Evolutionary conservation across 192 early-diverging fungal species (phyloP).

Genomic region (Coemansia sp.): DNA sequence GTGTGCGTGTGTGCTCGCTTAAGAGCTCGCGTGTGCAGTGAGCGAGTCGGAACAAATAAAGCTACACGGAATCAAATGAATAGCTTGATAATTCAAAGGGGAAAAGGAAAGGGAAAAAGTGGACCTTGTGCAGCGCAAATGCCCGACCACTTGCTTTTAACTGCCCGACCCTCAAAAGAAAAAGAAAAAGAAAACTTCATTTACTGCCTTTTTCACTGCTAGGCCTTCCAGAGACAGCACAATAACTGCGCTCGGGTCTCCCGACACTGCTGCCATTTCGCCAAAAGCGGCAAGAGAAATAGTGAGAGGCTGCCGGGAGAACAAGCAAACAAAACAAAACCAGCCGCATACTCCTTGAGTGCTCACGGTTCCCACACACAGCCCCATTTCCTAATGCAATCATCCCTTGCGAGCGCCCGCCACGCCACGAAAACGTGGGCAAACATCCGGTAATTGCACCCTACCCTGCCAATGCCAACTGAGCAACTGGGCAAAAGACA

Average conservation of each 20-base stretch:
- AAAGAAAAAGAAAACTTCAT: neutral
- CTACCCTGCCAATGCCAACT: neutral
- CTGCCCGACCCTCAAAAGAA: too few relatives aligned
- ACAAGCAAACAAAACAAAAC: neutral
- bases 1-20: neutral
- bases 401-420: neutral
- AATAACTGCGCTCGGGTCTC: neutral
- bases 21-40: neutral
- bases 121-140: neutral
- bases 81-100: neutral
- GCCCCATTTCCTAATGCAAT: neutral
- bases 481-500: neutral
- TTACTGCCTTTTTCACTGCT: neutral
- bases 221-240: neutral
- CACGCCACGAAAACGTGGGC: neutral
- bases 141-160: neutral
- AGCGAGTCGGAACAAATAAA: neutral
- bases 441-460: neutral
- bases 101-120: neutral
- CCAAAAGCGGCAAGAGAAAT: neutral
- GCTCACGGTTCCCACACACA: constrained; percentile 1
- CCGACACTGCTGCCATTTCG: neutral
- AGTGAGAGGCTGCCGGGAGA: neutral
- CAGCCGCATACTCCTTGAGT: neutral
- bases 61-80: neutral